phyloP scores from a whole-genome alignment of 2,329 filamentous ascomycete genomes.

The Fusarium cicatricum region DNA sequence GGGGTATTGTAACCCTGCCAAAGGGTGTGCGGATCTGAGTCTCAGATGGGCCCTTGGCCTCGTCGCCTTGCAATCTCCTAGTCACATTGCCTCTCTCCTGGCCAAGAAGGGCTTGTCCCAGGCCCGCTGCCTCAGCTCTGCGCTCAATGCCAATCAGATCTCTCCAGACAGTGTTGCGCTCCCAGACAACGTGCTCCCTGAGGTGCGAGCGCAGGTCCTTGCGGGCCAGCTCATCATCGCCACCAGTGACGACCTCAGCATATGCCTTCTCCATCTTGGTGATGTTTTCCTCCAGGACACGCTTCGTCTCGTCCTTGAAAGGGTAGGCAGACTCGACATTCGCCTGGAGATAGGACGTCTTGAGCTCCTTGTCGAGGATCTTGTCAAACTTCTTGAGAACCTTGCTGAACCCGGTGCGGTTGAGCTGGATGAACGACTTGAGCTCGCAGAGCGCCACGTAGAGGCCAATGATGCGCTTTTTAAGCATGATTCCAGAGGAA shows the following conservation, averaged over 20 bases:
- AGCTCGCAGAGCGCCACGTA: slow-evolving; percentile 96
- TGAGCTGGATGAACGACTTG: slow-evolving; percentile 94
- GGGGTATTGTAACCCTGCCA: slow-evolving; percentile 77
- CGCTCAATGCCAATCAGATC: slow-evolving; percentile 99
- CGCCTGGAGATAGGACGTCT: slow-evolving; percentile 76
- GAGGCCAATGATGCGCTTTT: slow-evolving; percentile 86
- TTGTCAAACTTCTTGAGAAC: slow-evolving; percentile 99
- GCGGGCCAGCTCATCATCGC: slow-evolving; percentile 78
- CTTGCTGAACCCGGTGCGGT: slow-evolving; percentile 95
- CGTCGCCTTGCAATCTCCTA: slow-evolving; percentile 84
- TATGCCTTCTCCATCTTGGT: slow-evolving; percentile 80
- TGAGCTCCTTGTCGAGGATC: slow-evolving; percentile 84
- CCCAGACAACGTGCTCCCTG: slow-evolving; percentile 97
- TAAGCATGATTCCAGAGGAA: slow-evolving; percentile 81
- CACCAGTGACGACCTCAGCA: slow-evolving; percentile 81
- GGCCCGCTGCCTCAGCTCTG: slow-evolving; percentile 90
- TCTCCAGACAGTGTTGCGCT: slow-evolving; percentile 97
- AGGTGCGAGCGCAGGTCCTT: slow-evolving; percentile 90
- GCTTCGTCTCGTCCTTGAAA: slow-evolving; percentile 78
- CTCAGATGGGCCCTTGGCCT: slow-evolving; percentile 66
- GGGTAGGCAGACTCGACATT: slow-evolving; percentile 82
- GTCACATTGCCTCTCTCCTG: slow-evolving; percentile 72
- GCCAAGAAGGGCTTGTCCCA: slow-evolving; percentile 86
- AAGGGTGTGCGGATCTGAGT: slow-evolving; percentile 82
- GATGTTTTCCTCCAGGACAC: slow-evolving; percentile 75